Evolutionary conservation across 148 eudicot species (phyloP), one percentile per base, ranked within the genome.

Genomic region (Linanthus parryae): DNA sequence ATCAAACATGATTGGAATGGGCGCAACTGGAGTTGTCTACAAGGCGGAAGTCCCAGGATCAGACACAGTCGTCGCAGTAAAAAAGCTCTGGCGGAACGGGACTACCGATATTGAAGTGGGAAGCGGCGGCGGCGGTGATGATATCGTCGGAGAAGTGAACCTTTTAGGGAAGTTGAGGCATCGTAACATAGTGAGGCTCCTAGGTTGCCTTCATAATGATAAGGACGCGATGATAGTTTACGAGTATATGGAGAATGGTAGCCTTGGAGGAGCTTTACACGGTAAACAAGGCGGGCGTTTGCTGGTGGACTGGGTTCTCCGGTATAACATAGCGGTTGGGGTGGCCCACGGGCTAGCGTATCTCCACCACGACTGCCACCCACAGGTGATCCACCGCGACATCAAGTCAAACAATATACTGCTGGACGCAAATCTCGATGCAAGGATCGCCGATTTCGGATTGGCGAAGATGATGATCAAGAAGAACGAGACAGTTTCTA

Each of bases 241-340:
- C 15, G 95, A 89, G 73, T 89, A 73, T 48, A 82, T 89, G 97
- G 73, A 69, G 39, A 89, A 82, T 62, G 95, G 97, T n/a, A 89
- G 74, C 62, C 81, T 89, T 2, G 97, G 88, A 53, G 91, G 82
- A 42, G 83, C 85, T 20, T 78, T 89, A 55, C 91, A 89, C 58
- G 83, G 88, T 8, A 74, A 75, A 39, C 68, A 75, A 33, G 74
- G 72, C 54, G 68, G 50, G 8, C 80, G 72, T 9, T 43, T 85
- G 69, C 73, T 89, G 21, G 83, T 85, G 8, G 97, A 89, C 52
- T 89, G 97, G 97, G 91, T 85, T 13, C 73, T 84, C 2, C 73
- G 95, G 37, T 89, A 85, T 37, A 89, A 85, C 30, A 80, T 89
- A 58, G 86, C 91, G 2, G 67, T 89, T 29, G 97, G 97, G 3